Evolutionary conservation across 2,329 filamentous ascomycete genomes (phyloP), one percentile per base, ranked within the genome.

Genomic region (Periconia digitata): DNA sequence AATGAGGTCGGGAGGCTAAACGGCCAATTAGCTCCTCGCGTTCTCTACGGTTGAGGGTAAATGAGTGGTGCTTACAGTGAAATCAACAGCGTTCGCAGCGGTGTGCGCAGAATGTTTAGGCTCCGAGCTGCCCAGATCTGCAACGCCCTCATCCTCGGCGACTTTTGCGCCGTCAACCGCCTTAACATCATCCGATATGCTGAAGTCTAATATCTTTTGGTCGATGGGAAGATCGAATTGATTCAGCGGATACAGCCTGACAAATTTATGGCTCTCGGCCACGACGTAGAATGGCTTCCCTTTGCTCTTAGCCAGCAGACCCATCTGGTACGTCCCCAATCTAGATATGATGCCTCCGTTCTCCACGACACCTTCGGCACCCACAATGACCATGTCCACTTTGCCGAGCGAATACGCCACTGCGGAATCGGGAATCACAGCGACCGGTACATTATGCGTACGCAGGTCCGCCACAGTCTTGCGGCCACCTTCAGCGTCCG

Each of bases 181-280:
- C 8, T 52, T 58, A 6, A 10, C 43, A 6, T 71, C 69, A 12
- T 78, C 75, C 34, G 74, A 76, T 5, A 82, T 83, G 59, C 79
- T 79, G 69, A 94, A 95, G 41, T 89, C 83, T 50, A 94, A 78
- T 13, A 95, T 81, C 27, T 84, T 80, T 72, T 96, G 90, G 65
- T 87, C 82, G 56, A 95, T 85, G 0, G 89, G 89, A 49, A 95
- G 76, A 65, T 94, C 89, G 50, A 86, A 84, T 72, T 96, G 90
- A 54, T 86, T 85, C 18, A 94, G 75, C 1, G 92, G 90, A 62
- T 92, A 94, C 46, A 94, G 80, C 62, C 91, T 82, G 39, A 95
- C 90, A 67, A 99, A 96, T 75, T 99, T 99, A 78, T 99, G 94
- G 62, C 89, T 95, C 76, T 99, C 94, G 1, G 88, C 88, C 5